phyloP scores from a whole-genome alignment of 306 rosid genomes.

The Gynostemma pentaphyllum region DNA sequence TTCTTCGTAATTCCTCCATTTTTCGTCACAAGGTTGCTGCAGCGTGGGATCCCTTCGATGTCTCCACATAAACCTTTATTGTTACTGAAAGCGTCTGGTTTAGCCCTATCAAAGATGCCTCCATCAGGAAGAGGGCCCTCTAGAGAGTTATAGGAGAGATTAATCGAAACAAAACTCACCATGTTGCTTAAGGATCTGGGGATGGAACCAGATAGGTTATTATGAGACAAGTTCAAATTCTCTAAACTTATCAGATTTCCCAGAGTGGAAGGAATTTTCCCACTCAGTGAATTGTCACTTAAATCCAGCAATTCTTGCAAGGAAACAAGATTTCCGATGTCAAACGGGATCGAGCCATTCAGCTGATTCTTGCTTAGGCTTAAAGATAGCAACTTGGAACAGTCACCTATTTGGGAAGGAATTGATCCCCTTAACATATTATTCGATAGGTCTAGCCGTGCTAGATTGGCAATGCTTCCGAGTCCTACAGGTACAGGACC shows the following conservation, averaged over 20 bases:
- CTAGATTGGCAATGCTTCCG: slow-evolving; percentile 28
- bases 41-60: slow-evolving; percentile 19
- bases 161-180: slow-evolving; percentile 28
- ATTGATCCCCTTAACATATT: slow-evolving; percentile 32
- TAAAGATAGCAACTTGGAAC: slow-evolving; percentile 18
- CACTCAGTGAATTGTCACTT: slow-evolving; percentile 41
- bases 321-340: slow-evolving; percentile 28
- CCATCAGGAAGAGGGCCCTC: slow-evolving; percentile 31
- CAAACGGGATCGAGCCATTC: slow-evolving; percentile 33
- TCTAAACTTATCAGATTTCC: slow-evolving; percentile 27
- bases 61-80: slow-evolving; percentile 25
- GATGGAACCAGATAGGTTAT: slow-evolving; percentile 30
- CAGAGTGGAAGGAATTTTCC: slow-evolving; percentile 25
- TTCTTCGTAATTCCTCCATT: slow-evolving; percentile 9
- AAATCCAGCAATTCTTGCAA: slow-evolving; percentile 32
- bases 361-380: slow-evolving; percentile 30
- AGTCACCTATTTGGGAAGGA: slow-evolving; percentile 31
- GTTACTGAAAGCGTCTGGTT: slow-evolving; percentile 22
- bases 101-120: slow-evolving; percentile 25
- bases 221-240: slow-evolving; percentile 38
- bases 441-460: slow-evolving; percentile 28
- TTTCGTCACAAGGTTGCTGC: slow-evolving; percentile 1
- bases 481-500: slow-evolving; percentile 28
- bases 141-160: slow-evolving; percentile 36
- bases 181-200: slow-evolving; percentile 23